A percentile compares a stretch with the other conserved stretches of the same genome.
These are phyloP conservation scores for Neurospora sp. DNA, from an alignment of 495 filamentous ascomycete genomes.

Conservation along the genomic window DNA sequence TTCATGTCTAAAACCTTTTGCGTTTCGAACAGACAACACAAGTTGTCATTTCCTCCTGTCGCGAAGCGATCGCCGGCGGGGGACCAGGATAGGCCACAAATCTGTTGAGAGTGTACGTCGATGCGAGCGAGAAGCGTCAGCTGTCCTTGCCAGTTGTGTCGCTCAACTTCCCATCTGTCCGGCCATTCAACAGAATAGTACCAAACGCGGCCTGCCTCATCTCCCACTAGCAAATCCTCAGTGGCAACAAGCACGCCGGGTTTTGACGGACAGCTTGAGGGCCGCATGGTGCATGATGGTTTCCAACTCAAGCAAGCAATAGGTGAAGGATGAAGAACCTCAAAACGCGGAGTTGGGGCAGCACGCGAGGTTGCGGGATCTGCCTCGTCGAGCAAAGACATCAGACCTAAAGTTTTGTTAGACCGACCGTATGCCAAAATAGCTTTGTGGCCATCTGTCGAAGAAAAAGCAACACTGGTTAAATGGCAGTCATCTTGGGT, in stretches of 20 bases:
- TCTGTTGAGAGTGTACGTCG: constrained; percentile 72
- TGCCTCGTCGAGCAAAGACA: constrained; percentile 38
- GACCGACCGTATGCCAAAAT: constrained; percentile 82
- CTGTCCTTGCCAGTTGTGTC: constrained; percentile 58
- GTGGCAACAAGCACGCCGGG: constrained; percentile 35
- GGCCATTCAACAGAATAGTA: constrained; percentile 92
- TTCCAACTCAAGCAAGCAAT: constrained; percentile 71
- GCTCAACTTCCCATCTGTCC: constrained; percentile 40
- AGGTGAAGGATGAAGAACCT: constrained; percentile 55
- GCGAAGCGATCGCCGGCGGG: constrained; percentile 65
- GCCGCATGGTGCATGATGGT: constrained; percentile 35
- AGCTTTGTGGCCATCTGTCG: constrained; percentile 57
- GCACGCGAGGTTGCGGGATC: not conserved
- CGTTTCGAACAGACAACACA: constrained; percentile 71
- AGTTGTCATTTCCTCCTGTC: constrained; percentile 87
- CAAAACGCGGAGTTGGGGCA: constrained; percentile 49
- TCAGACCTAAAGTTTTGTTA: constrained; percentile 46
- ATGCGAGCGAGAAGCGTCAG: constrained; percentile 73
- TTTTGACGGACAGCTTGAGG: constrained; percentile 25
- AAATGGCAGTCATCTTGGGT: constrained; percentile 38
- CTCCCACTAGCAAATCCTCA: constrained; percentile 82
- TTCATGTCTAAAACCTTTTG: constrained; percentile 40
- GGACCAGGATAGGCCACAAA: constrained; percentile 90
- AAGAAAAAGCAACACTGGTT: constrained; percentile 84
- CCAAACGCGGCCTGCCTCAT: constrained; percentile 76